phyloP scores from a whole-genome alignment of 192 early-diverging fungal species.

The Kappamyces sp. region DNA sequence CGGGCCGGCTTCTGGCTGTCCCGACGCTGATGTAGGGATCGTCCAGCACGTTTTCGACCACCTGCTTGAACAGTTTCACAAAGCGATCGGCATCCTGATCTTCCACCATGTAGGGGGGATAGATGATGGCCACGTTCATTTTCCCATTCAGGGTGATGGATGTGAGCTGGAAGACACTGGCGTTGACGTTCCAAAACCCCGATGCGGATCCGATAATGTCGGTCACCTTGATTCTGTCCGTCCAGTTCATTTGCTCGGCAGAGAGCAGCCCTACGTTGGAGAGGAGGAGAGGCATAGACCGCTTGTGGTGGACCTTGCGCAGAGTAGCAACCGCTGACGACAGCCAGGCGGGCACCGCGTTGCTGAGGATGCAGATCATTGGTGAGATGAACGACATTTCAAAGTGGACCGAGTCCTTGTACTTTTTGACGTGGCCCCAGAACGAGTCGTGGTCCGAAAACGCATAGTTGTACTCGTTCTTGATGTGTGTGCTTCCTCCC shows the following conservation, averaged over 20 bases:
- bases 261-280: constrained; percentile 6
- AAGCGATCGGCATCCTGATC: constrained; percentile 14
- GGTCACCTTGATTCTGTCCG: constrained; percentile 1
- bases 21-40: too few species aligned
- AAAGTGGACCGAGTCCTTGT: neutral
- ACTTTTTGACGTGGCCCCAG: constrained; percentile 11
- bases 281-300: neutral
- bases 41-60: neutral
- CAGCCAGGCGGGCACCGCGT: neutral
- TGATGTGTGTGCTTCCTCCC: neutral
- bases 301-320: constrained; percentile 7
- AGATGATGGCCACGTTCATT: constrained; percentile 3
- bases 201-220: constrained; percentile 3
- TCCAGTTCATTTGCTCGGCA: constrained; percentile 4
- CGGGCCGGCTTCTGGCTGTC: too few species aligned
- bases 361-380: neutral
- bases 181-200: neutral
- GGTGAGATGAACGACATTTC: neutral
- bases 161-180: constrained; percentile 3
- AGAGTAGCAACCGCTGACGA: constrained; percentile 3
- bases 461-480: neutral
- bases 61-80: neutral
- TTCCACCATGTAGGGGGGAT: constrained; percentile 7
- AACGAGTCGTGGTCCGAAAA: constrained; percentile 6
- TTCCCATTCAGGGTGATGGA: constrained; percentile 3